These are phyloP conservation scores for Citrus inodora DNA, from an alignment of 345 rosid genomes.

Conservation along the genomic window DNA sequence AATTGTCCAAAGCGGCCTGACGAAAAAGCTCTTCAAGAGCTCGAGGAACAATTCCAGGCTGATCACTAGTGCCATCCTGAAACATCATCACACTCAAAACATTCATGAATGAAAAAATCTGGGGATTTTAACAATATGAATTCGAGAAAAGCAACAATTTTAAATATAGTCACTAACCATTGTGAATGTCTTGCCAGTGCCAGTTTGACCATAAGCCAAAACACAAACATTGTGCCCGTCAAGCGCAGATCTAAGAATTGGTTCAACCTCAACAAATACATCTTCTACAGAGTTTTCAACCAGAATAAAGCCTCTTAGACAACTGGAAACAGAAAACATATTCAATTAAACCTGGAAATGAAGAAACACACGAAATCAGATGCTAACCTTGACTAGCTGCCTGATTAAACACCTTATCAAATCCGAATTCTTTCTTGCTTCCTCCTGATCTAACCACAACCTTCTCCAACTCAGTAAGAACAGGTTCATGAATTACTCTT, in stretches of 20 bases:
- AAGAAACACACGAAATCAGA: background rate
- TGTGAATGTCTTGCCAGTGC: slow-evolving; percentile 92
- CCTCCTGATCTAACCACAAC: slow-evolving; percentile 53
- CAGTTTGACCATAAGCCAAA: slow-evolving; percentile 94
- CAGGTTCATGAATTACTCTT: slow-evolving; percentile 45
- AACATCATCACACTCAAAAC: slow-evolving; percentile 16
- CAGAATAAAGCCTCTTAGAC: slow-evolving; percentile 33
- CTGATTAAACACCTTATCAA: slow-evolving; percentile 68
- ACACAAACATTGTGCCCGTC: slow-evolving; percentile 89
- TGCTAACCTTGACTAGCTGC: slow-evolving; percentile 75
- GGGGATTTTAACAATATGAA: background rate
- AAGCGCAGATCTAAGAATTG: slow-evolving; percentile 81
- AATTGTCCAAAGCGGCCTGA: slow-evolving; percentile 42
- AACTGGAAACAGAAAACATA: slow-evolving; percentile 11
- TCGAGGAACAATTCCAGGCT: slow-evolving; percentile 76
- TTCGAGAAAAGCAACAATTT: background rate
- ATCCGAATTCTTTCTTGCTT: slow-evolving; percentile 60
- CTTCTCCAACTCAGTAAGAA: slow-evolving; percentile 41
- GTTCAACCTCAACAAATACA: slow-evolving; percentile 71
- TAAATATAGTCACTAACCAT: slow-evolving; percentile 51
- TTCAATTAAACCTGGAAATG: slow-evolving; percentile 11
- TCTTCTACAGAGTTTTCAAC: slow-evolving; percentile 63
- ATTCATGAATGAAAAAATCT: background rate
- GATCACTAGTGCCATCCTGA: slow-evolving; percentile 71
- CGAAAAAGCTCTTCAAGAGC: slow-evolving; percentile 64